Base-by-base conservation (phyloP, 495 filamentous ascomycete species). In the Xylaria scruposa region DNA sequence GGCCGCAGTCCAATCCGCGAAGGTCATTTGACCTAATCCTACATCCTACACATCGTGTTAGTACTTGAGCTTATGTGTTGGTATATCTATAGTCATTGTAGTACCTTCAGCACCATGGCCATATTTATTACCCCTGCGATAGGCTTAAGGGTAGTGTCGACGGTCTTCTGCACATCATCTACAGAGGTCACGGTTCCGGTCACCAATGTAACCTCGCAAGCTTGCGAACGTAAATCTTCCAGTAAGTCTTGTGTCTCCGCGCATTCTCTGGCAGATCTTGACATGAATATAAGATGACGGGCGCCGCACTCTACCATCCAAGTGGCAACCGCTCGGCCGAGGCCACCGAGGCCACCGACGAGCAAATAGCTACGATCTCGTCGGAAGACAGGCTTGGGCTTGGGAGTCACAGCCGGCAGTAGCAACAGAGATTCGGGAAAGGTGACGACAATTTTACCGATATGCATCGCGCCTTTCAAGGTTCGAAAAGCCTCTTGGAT, bases 111-210 rank as follows among this genome's bases (percentile, higher is more conserved):
- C 1, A 61, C 42, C 54, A 70, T 61, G 24, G 67, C 38, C 38
- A 70, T 36, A 26, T 61, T 47, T 2, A 70, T 61, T n/a, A 70
- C 40, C 1, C 67, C 67, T 0, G 13, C 58, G 4, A 70, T 1
- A 5, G 67, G 67, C 17, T 29, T 33, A 6, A 6, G 15, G 5
- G 38, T 58, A 3, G 76, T 83, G 7, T 87, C 61, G 44, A 91
- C 79, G 6, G 80, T 87, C 67, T 86, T 74, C 33, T 87, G 87
- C 17, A 92, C 88, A 75, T 92, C 90, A 36, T 77, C 70, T 3
- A 88, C 89, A 72, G 90, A 88, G 40, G 90, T 76, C 73, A 92
- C 70, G 76, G 91, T 29, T 51, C 81, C 81, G 40, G 72, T 68
- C 38, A 78, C 72, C 1, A 81, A 63, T 19, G 75, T 51, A 7